Evolutionary conservation across 2,329 filamentous ascomycete species (phyloP), one percentile per base, ranked within the genome.

Genomic region (Stagonosporopsis rhizophila): DNA sequence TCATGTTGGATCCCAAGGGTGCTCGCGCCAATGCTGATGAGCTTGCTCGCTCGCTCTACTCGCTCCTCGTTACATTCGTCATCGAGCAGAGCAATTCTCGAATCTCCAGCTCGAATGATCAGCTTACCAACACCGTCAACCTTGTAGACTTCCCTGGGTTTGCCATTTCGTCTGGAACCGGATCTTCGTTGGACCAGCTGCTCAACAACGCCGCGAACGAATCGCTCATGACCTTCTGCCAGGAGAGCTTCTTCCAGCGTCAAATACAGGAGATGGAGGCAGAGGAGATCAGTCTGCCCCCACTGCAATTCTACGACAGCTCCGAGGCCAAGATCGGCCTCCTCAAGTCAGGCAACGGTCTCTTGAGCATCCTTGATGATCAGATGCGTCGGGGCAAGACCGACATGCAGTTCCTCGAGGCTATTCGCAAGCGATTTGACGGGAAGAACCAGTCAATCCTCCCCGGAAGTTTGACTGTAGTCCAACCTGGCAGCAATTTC

Each of bases 291-390:
- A 87, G 83, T 28, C 91, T 99, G 2, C 85, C 93, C 2, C 89
- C 93, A 0, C 97, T 94, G 0, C 96, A 92, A 79, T 99, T 98
- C 77, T 99, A 97, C 67, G 95, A 99, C 77, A 99, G 98, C 76
- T 92, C 91, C 0, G 95, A 98, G 74, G 92, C 94, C 9, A 92
- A 97, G 58, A 92, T 90, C 69, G 94, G 92, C 12, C 83, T 99
- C 28, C 81, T 99, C 52, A 99, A 98, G 79, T 84, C 91, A 53
- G 92, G 93, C 23, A 98, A 98, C 69, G 95, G 95, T 40, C 81
- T 99, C 35, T 82, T 99, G 19, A 93, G 92, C 76, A 99, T 99
- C 61, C 81, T 99, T 0, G 95, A 99, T 71, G 95, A 99, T 70
- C 95, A 99, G 77, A 96, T 92, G 40, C 89, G 91, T 44, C 90